Percentiles rank a stretch among this genome's conserved stretches.
These are phyloP conservation scores for Penicillium paneum DNA, from an alignment of 2,329 filamentous ascomycete genomes.

Conservation along the genomic window DNA sequence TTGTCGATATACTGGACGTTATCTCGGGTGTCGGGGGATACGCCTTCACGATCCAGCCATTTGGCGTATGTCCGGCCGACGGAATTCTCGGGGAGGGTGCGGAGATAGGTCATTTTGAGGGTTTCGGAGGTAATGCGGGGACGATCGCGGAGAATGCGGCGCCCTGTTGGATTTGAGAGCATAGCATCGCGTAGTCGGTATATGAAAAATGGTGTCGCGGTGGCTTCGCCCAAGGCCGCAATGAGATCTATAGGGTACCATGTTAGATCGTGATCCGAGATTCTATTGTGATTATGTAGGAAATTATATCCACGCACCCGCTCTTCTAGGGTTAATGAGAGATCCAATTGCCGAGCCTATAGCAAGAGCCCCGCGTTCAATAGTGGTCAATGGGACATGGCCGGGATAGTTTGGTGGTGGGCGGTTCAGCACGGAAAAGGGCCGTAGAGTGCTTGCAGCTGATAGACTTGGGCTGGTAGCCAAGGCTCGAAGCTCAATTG, in stretches of 20 bases:
- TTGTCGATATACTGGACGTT: slow-evolving; percentile 88
- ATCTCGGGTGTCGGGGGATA: slow-evolving; percentile 83
- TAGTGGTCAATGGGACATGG: slow-evolving; percentile 78
- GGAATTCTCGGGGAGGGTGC: slow-evolving; percentile 66
- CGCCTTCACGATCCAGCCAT: slow-evolving; percentile 93
- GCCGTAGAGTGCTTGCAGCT: slow-evolving; percentile 32
- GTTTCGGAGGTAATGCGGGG: slow-evolving; percentile 78
- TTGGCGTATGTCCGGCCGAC: slow-evolving; percentile 78
- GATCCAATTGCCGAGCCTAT: slow-evolving; percentile 59
- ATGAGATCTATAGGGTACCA: slow-evolving; percentile 69
- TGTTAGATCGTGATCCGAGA: slow-evolving; percentile 4
- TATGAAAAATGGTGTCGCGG: slow-evolving; percentile 92
- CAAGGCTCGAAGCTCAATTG: slow-evolving; percentile 15
- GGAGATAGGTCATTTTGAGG: slow-evolving; percentile 66
- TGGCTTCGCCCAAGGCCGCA: slow-evolving; percentile 88
- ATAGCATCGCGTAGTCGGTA: slow-evolving; percentile 86
- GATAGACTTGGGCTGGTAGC: slow-evolving; percentile 3
- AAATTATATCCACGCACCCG: slow-evolving; percentile 51
- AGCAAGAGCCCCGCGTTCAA: slow-evolving; percentile 72
- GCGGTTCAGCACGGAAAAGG: slow-evolving; percentile 80
- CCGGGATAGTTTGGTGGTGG: slow-evolving; percentile 84
- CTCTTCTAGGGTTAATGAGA: slow-evolving; percentile 72
- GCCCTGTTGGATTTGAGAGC: slow-evolving; percentile 78
- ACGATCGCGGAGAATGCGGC: slow-evolving; percentile 84
- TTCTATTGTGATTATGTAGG: neutral